phyloP scores from a whole-genome alignment of 345 rosid genomes.

The Pelargonium nanum region DNA sequence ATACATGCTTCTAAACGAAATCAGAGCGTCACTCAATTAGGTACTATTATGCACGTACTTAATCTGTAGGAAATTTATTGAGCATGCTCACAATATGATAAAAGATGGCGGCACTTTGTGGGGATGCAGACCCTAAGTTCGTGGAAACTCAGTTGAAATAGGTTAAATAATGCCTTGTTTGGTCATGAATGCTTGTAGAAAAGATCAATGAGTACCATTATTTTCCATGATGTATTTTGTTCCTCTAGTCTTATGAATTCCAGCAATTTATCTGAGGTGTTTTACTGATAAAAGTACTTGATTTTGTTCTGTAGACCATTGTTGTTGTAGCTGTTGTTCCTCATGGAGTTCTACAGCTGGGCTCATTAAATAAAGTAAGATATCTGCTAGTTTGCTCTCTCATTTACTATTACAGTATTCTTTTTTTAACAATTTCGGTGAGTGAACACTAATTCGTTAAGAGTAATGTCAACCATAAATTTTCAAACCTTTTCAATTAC shows the following conservation, averaged over 20 bases:
- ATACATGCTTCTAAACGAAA: neutral
- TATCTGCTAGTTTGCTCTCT: constrained; percentile 8
- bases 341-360: constrained; percentile 84
- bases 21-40: neutral
- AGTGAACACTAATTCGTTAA: too few species aligned
- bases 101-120: neutral
- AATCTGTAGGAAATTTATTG: neutral
- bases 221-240: neutral
- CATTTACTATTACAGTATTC: constrained; percentile 1
- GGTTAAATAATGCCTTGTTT: neutral
- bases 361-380: constrained; percentile 67
- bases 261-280: neutral
- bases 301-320: constrained; percentile 40
- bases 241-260: too few species aligned
- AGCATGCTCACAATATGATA: neutral
- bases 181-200: neutral
- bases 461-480: neutral
- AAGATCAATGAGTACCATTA: neutral
- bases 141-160: neutral
- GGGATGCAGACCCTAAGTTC: neutral
- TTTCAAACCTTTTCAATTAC: neutral
- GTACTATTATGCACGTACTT: neutral
- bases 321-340: constrained; percentile 65
- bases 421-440: neutral
- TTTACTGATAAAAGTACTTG: neutral